These are phyloP conservation scores for Aspergillus hiratsukae DNA, from an alignment of 2,329 filamentous ascomycete genomes.

Conservation along the genomic window DNA sequence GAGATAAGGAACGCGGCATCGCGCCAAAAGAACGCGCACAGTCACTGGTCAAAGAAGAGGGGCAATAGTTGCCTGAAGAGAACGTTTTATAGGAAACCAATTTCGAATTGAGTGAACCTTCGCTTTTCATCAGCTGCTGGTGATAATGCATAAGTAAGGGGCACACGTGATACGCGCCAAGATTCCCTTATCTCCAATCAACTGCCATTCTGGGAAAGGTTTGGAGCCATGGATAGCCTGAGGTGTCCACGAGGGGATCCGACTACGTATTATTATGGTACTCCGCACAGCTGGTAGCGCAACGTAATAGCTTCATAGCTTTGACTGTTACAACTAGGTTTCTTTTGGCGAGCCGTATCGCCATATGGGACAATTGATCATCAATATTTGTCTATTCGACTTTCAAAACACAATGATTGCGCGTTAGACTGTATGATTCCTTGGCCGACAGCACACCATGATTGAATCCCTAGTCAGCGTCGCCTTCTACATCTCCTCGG, in stretches of 20 bases:
- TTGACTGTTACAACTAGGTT: neutral
- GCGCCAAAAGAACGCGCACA: conserved; percentile 7
- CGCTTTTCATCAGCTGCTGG: neutral
- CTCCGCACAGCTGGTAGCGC: too few relatives aligned
- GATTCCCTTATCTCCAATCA: conserved; percentile 1
- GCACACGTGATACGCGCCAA: conserved; percentile 3
- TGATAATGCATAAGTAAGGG: neutral
- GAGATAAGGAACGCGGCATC: conserved; percentile 15
- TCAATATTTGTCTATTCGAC: neutral
- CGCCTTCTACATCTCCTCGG: conserved; percentile 43
- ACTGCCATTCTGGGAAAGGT: neutral
- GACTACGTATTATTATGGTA: neutral
- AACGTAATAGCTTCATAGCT: neutral
- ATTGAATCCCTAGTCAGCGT: conserved; percentile 33
- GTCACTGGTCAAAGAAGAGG: neutral
- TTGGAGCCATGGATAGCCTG: neutral
- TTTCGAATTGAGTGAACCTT: neutral
- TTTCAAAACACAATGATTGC: neutral
- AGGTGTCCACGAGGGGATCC: neutral
- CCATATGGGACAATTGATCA: neutral
- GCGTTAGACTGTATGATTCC: conserved; percentile 8
- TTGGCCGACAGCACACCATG: conserved; percentile 21
- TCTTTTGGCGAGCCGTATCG: neutral
- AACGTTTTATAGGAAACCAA: neutral
- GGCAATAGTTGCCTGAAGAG: neutral